A percentile compares a stretch with the other conserved stretches of the same genome.
phyloP scores from a whole-genome alignment of 2,329 filamentous ascomycete species.

The Mollisia scopiformis region DNA sequence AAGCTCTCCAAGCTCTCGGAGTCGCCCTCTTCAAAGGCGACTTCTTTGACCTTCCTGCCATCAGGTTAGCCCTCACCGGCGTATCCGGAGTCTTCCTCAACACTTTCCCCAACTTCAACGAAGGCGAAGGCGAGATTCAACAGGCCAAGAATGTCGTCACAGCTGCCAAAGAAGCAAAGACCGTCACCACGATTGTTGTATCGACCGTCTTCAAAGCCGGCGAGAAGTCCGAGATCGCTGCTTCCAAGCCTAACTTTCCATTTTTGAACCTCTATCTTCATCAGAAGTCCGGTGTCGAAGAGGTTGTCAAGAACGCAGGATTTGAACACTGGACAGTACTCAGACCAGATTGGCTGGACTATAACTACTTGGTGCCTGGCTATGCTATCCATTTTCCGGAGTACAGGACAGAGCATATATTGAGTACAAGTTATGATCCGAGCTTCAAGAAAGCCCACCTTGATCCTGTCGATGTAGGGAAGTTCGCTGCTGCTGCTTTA shows the following conservation, averaged over 20 bases:
- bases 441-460: not conserved
- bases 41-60: conserved; percentile 7
- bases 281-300: conserved; percentile 14
- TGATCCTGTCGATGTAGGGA: conserved; percentile 20
- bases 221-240: not conserved
- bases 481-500: conserved; percentile 20
- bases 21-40: conserved; percentile 21
- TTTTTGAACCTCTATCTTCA: not conserved
- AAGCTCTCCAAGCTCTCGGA: conserved; percentile 10
- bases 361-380: conserved; percentile 14
- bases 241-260: not conserved
- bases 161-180: conserved; percentile 10
- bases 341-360: conserved; percentile 8
- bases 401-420: not conserved
- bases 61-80: conserved; percentile 28
- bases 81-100: not conserved
- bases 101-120: not conserved
- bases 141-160: conserved; percentile 18
- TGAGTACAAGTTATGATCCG: not conserved
- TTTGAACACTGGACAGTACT: conserved; percentile 20
- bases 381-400: conserved; percentile 8
- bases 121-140: not conserved
- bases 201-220: conserved; percentile 11
- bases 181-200: conserved; percentile 12
- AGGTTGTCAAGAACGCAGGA: conserved; percentile 11